Evolutionary conservation across 306 rosid genomes (phyloP), one percentile per base, ranked within the genome.

Genomic region (Biancaea sappan): DNA sequence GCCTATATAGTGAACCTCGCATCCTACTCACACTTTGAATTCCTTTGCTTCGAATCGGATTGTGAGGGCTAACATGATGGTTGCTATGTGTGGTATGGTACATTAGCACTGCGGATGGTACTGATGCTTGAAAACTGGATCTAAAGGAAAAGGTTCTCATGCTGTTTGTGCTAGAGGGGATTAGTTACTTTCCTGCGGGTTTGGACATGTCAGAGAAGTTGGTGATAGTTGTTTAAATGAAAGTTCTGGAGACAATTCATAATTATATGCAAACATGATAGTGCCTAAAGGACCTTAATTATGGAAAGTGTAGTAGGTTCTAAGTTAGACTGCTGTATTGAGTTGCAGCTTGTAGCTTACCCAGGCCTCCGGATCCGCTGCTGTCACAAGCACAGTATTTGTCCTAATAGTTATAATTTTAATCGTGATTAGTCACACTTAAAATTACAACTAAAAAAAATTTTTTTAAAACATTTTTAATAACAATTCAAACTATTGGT

Each of bases 21-120:
- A n/a, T 72, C 32, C 50, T 28, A 56, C 71, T 54, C 31, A 8
- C 72, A 22, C 74, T 18, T 0, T 0, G n/a, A 31, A 69, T 50
- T 69, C 80, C 65, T 52, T 76, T 75, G 79, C 70, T 83, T 83
- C 81, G 57, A 79, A 46, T 80, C 82, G 32, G 26, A 58, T 37
- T 8, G 62, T 74, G 0, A 25, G 35, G 58, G 35, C 8, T 57
- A 11, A 15, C 19, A 35, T 3, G 9, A 10, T 31, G 68, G 22
- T 32, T 83, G 19, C 6, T 66, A 37, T 26, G 34, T 41, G 54
- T 44, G 22, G 38, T 24, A 26, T 61, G 47, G 29, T 61, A 15
- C 47, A 34, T 18, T 21, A 19, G 32, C 32, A 32, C 22, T 34
- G 67, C 38, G 13, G 38, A 14, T 22, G 21, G n/a, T n/a, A n/a